Evolutionary conservation across 2,329 filamentous ascomycete genomes (phyloP), one percentile per base, ranked within the genome.

Genomic region (Fusarium mexicanum): DNA sequence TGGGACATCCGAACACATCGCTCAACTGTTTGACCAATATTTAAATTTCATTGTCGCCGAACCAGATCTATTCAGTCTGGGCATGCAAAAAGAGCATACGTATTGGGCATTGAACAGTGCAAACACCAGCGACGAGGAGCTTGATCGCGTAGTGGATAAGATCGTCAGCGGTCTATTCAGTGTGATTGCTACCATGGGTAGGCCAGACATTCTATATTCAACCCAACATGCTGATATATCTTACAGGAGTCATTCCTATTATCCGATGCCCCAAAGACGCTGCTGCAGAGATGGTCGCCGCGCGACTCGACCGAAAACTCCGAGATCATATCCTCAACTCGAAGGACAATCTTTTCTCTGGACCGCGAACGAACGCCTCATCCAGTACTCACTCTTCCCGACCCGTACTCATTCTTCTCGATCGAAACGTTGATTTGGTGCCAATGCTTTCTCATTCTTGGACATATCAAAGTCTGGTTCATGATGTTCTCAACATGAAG

Each of bases 21-120:
- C 95, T 5, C 95, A 98, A 79, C 90, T 99, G 12, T 99, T 92
- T 78, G 96, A 99, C 81, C 96, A 99, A 81, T 98, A 98, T 80
- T 87, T 99, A 61, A 98, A 99, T 83, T 99, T 98, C 79, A 93
- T 98, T 72, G 96, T 98, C 47, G 94, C 94, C 40, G 96, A 99
- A 81, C 95, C 96, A 10, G 96, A 98, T 81, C 87, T 99, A 9
- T 99, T 99, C 84, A 98, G 94, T 80, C 86, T 99, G 71, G 95
- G 95, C 16, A 93, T 98, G 89, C 92, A 95, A 74, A 96, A 96
- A 76, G 93, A 92, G 69, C 90, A 97, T 81, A 94, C 94, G 14
- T 99, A 99, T 82, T 97, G 94, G 91, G 94, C 94, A n/a, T 87
- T 99, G 80, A 98, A 98, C 84, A 98, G 95, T 82, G 93, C 93